Base-by-base conservation (phyloP, 2,329 filamentous ascomycete species). In the Trichoderma sp. region DNA sequence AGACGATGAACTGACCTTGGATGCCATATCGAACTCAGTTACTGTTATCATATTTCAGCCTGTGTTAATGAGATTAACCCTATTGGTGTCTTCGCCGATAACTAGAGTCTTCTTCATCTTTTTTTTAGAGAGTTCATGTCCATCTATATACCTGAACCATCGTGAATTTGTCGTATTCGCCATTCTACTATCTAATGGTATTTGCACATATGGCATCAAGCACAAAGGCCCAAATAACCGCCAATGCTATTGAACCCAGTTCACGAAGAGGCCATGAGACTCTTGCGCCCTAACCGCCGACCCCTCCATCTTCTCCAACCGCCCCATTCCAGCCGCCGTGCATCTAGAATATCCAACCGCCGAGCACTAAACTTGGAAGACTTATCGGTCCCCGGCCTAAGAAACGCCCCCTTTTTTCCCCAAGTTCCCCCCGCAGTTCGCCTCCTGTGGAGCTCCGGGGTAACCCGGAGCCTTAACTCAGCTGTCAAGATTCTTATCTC, bases 231-330 rank as follows among this genome's bases (percentile, higher is more conserved):
- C 39, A 1, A 43, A 43, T 43, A 43, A 43, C 39, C 39, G 39
- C 39, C 39, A 43, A n/a, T 43, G 15, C 39, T 43, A 9, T 43
- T 9, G 7, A 43, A 9, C 39, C 17, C 15, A n/a, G 15, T 1
- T 43, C 39, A 9, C 15, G 9, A 43, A 17, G 39, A 43, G 7
- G 50, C 50, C 50, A 26, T 15, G 20, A 94, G 85, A 3, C 92
- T 39, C 32, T 15, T 62, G 58, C 32, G 32, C 32, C 58, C 32
- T 36, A 36, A 26, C 34, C 32, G 20, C 32, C 9, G 20, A 23
- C 32, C 32, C 7, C 32, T 9, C 30, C 12, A 43, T 62, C 57
- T n/a, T 59, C 20, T 39, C 20, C 34, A 39, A 34, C 20, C 58
- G 32, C 32, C 32, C 58, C 39, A 36, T 39, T 61, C 32, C 32